Base-by-base conservation (phyloP, 1,139 yeast species). In the Kurtzmaniella natalensis region DNA sequence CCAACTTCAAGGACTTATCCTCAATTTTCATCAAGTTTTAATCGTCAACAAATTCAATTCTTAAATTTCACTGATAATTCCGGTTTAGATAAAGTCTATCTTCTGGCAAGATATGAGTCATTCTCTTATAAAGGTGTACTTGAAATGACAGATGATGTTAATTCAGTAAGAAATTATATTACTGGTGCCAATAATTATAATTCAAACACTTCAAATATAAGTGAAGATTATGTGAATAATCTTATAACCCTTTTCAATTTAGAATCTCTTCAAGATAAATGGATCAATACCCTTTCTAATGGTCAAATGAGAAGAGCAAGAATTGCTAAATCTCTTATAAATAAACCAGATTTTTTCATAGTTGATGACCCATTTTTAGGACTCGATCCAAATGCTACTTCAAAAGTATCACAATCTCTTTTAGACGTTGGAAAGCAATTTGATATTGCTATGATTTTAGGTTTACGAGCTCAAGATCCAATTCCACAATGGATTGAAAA, bases 321-420 rank as follows among this genome's bases (percentile, higher is more conserved):
- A 40, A 64, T 92, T 20, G 97, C 96, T 0, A 72, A 75, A 41
- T 76, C 89, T 0, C 51, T 92, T 34, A 69, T 87, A 34, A 64
- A 67, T 35, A 64, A 73, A 32, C 96, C 96, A 0, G 65, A 66
- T 27, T 46, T 88, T 18, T 61, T 88, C 37, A 55, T 89, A 8
- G 70, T 92, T 13, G 97, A 92, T 54, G 97, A 92, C 47, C 96
- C 96, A 7, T 88, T 87, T 50, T 60, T 92, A 30, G 98, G 98
- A 0, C 64, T 92, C 19, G 98, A 92, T 49, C 94, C 95, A 0
- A 54, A 59, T 0, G 88, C 94, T 14, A 68, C 88, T 0, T 43
- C 58, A 2, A 59, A 72, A 14, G 85, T 92, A 7, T 75, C 87
- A 20, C 53, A 65, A 0, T 56, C 69, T 4, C 50, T 67, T 34